Evolutionary conservation across 352 stramenopile species (phyloP).

Genomic region (Pythium insidiosum): DNA sequence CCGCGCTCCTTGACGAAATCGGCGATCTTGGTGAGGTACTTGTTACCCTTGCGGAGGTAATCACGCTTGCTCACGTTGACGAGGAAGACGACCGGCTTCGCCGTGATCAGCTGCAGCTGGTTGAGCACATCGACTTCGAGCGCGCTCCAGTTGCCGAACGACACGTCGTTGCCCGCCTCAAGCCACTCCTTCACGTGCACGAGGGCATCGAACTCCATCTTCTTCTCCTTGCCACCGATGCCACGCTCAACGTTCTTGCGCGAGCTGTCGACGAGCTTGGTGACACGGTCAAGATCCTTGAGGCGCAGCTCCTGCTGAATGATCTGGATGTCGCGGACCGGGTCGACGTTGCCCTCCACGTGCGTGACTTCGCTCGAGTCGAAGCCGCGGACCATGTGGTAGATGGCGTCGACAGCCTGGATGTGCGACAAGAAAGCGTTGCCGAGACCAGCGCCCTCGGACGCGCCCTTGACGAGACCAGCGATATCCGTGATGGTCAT

Average conservation of each 20-base stretch:
- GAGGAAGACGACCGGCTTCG: slow-evolving; percentile 97
- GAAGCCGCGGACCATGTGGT: slow-evolving; percentile 97
- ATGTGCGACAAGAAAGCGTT: slow-evolving; percentile 99
- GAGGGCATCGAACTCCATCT: slow-evolving; percentile 89
- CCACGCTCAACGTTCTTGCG: slow-evolving; percentile 86
- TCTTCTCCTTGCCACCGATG: slow-evolving; percentile 93
- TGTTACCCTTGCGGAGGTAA: slow-evolving; percentile 98
- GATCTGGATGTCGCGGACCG: slow-evolving; percentile 98
- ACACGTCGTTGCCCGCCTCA: slow-evolving; percentile 84
- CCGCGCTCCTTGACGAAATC: slow-evolving; percentile 96
- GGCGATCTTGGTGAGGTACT: slow-evolving; percentile 96
- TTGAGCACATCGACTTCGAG: slow-evolving; percentile 90
- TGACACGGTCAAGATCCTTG: slow-evolving; percentile 94
- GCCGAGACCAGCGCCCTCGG: slow-evolving; percentile 96
- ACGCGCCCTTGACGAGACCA: slow-evolving; percentile 95
- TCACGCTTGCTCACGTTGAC: slow-evolving; percentile 99
- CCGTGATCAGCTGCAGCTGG: slow-evolving; percentile 88
- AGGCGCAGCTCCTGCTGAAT: slow-evolving; percentile 97
- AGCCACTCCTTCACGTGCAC: slow-evolving; percentile 80
- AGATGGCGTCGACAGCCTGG: slow-evolving; percentile 97
- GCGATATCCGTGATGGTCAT: slow-evolving; percentile 99
- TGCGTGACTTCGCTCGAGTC: slow-evolving; percentile 98
- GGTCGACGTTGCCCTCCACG: slow-evolving; percentile 98
- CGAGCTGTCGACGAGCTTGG: slow-evolving; percentile 64
- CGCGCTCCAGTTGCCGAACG: slow-evolving; percentile 86